These are phyloP conservation scores for Kodamaea fungicola DNA, from an alignment of 1,139 yeast species.

Conservation along the genomic window DNA sequence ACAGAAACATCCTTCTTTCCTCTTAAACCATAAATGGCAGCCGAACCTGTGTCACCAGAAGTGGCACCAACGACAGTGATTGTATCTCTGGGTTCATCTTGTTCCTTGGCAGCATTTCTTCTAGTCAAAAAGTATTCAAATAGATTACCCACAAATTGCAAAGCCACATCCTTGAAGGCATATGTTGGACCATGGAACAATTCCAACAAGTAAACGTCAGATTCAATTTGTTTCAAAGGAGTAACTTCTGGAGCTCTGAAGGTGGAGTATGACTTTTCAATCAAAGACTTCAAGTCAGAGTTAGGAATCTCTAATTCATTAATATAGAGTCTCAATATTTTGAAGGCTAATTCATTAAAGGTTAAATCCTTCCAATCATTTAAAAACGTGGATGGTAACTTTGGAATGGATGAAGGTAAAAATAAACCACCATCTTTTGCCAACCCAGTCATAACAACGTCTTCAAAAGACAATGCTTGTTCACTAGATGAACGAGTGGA, in stretches of 20 bases:
- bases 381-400: conserved; percentile 57
- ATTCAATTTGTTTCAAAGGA: conserved; percentile 64
- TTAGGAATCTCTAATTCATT: conserved; percentile 66
- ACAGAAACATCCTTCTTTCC: conserved; percentile 96
- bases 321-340: conserved; percentile 79
- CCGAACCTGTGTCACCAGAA: conserved; percentile 98
- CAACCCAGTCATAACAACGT: conserved; percentile 87
- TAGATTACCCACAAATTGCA: conserved; percentile 94
- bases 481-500: conserved; percentile 73
- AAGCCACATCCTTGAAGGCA: conserved; percentile 97
- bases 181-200: conserved; percentile 98
- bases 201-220: conserved; percentile 72
- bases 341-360: conserved; percentile 83
- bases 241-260: conserved; percentile 85
- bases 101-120: conserved; percentile 62
- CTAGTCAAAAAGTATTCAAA: conserved; percentile 88
- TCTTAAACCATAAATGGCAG: conserved; percentile 96
- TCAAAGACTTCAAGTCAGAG: conserved; percentile 59
- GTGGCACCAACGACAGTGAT: conserved; percentile 99
- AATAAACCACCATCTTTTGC: conserved; percentile 97
- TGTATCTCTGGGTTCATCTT: conserved; percentile 61
- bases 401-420: conserved; percentile 80
- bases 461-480: conserved; percentile 74
- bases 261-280: conserved; percentile 76
- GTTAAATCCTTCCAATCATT: conserved; percentile 67